phyloP scores from a whole-genome alignment of 1,284 basidiomycete species.

The Microbotryum violaceum region DNA sequence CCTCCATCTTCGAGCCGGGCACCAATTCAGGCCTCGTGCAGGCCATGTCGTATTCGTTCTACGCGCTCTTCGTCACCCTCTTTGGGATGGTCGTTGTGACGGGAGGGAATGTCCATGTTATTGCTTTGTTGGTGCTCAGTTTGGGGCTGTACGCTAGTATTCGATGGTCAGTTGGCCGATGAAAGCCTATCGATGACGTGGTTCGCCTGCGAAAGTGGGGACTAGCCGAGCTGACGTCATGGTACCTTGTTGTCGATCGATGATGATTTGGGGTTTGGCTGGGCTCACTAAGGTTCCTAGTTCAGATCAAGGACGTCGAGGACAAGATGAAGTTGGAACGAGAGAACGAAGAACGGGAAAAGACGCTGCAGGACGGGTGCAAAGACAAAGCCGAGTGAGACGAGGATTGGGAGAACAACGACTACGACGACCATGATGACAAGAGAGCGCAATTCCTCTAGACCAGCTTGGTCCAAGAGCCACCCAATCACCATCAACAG shows the following conservation, averaged over 20 bases:
- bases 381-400: conserved; percentile 14
- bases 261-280: background rate
- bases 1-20: conserved; percentile 28
- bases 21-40: conserved; percentile 31
- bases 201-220: background rate
- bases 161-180: conserved; percentile 38
- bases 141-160: conserved; percentile 40
- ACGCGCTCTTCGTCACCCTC: conserved; percentile 40
- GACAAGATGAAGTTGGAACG: conserved; percentile 15
- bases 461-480: no score
- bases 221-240: background rate
- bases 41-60: conserved; percentile 42
- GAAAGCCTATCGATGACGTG: background rate
- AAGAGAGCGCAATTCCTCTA: no score
- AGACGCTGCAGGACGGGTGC: background rate
- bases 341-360: conserved; percentile 10
- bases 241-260: no score
- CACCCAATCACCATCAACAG: no score
- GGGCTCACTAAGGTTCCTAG: conserved; percentile 13
- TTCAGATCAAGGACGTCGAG: conserved; percentile 25
- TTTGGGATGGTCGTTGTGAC: conserved; percentile 37
- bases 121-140: conserved; percentile 38
- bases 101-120: conserved; percentile 39
- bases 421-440: no score
- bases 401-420: no score